A percentile compares a stretch with the other conserved stretches of the same genome.
These are phyloP conservation scores for Globisporangium cylindrosporum DNA, from an alignment of 352 stramenopile species.

Conservation along the genomic window DNA sequence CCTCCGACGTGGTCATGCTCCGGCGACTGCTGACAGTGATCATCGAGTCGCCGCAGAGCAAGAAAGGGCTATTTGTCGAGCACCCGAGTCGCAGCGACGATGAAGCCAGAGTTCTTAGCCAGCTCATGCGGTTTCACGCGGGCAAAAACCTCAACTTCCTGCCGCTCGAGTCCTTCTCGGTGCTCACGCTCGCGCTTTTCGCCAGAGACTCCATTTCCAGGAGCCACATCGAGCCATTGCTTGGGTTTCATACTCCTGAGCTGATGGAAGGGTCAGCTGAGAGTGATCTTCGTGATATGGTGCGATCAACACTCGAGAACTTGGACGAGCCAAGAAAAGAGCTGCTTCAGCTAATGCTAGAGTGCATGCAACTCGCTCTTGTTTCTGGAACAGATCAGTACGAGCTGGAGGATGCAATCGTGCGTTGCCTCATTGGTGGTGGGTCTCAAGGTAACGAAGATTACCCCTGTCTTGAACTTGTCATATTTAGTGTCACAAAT, in stretches of 20 bases:
- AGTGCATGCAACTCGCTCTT: constrained; percentile 4
- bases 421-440: not conserved
- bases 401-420: not conserved
- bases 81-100: not conserved
- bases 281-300: not conserved
- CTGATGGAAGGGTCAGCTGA: not conserved
- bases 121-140: constrained; percentile 8
- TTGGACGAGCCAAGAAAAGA: not conserved
- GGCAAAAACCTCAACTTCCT: constrained; percentile 15
- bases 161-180: constrained; percentile 19
- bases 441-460: not conserved
- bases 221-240: not conserved
- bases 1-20: not conserved
- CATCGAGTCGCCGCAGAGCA: constrained; percentile 12
- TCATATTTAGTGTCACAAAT: not conserved
- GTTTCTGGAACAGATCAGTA: constrained; percentile 4
- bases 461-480: not conserved
- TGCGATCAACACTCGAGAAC: not conserved
- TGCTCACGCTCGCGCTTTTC: constrained; percentile 7
- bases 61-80: constrained; percentile 14
- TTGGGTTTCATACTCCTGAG: not conserved
- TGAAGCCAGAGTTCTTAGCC: constrained; percentile 1
- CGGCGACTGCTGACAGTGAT: constrained; percentile 12
- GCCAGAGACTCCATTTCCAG: constrained; percentile 1
- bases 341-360: not conserved